phyloP scores from a whole-genome alignment of 805 yeast species.

The Nakazawaea siamensis region DNA sequence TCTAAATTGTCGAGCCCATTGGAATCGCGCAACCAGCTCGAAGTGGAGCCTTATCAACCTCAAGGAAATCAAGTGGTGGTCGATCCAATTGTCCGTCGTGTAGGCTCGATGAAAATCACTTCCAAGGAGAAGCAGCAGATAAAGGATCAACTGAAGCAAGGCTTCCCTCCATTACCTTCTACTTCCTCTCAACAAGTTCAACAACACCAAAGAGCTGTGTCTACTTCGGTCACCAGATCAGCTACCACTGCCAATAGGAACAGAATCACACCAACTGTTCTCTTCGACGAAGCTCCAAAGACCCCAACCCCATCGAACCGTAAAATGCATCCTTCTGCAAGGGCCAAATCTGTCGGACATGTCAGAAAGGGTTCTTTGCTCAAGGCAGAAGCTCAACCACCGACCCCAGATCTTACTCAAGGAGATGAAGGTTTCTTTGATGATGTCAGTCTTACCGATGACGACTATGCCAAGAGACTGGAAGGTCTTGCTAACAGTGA shows the following conservation, averaged over 20 bases:
- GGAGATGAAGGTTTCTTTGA: conserved; percentile 51
- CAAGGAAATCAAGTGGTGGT: conserved; percentile 1
- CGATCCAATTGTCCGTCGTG: conserved; percentile 38
- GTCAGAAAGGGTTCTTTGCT: conserved; percentile 50
- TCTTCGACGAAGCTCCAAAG: conserved; percentile 7
- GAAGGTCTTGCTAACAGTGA: conserved; percentile 19
- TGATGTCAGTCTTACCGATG: conserved; percentile 37
- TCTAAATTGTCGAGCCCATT: conserved; percentile 1
- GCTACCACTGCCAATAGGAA: conserved; percentile 18
- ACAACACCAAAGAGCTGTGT: conserved; percentile 27
- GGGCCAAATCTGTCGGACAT: conserved; percentile 86
- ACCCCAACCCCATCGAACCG: conserved; percentile 21
- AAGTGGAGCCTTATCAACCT: conserved; percentile 1
- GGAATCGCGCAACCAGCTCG: background rate
- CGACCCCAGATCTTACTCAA: conserved; percentile 22
- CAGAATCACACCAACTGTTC: conserved; percentile 31
- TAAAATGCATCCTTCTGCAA: conserved; percentile 69
- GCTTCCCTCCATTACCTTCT: conserved; percentile 20
- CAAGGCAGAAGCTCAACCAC: conserved; percentile 15
- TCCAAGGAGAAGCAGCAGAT: conserved; percentile 39
- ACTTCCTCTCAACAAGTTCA: conserved; percentile 17
- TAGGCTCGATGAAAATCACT: conserved; percentile 54
- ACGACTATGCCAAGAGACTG: conserved; percentile 19
- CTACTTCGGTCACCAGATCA: conserved; percentile 21
- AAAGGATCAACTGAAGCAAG: conserved; percentile 11